Evolutionary conservation across 2,329 filamentous ascomycete genomes (phyloP), one percentile per base, ranked within the genome.

Genomic region (Emmonsiellopsis sp.): DNA sequence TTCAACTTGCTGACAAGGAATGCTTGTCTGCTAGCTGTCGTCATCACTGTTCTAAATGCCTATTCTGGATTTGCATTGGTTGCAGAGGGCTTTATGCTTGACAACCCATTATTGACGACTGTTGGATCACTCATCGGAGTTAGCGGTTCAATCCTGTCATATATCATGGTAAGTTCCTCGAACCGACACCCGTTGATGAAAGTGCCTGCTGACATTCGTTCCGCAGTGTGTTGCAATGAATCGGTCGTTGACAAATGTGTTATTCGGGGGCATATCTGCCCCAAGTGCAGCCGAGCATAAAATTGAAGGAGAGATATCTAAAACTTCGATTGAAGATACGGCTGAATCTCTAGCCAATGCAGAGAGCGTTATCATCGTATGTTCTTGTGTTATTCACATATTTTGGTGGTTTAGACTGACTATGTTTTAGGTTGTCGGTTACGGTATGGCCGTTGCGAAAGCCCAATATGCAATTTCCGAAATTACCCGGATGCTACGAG

Each of bases 381-480:
- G 66, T 58, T 31, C 32, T 36, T 53, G 92, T 94, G 61, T 89
- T 94, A 11, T 21, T 42, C 34, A 6, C 5, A 21, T n/a, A 34
- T 14, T n/a, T 9, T 8, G 17, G 4, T 49, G 6, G 33, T 14
- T 27, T 6, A 39, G 5, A 32, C 36, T 49, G 17, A 49, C 36
- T 39, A 21, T 62, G 58, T 31, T 40, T 33, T 46, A 63, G 67
- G 68, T 92, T 1, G 89, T 95, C 5, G 90, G 90, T 1, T 95
- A 95, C 62, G 90, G 90, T 51, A 95, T 95, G 90, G 90, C 90
- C 0, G 89, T 95, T 1, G 89, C 90, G 7, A 95, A 95, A 70
- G 89, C 90, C 2, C 90, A 95, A 69, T 95, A 95, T 65, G 88
- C 88, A 21, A 88, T 95, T 51, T 86, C 86, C 3, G 87, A 91